Evolutionary conservation across 2,329 filamentous ascomycete genomes (phyloP).

Genomic region (Exophiala bonariae): DNA sequence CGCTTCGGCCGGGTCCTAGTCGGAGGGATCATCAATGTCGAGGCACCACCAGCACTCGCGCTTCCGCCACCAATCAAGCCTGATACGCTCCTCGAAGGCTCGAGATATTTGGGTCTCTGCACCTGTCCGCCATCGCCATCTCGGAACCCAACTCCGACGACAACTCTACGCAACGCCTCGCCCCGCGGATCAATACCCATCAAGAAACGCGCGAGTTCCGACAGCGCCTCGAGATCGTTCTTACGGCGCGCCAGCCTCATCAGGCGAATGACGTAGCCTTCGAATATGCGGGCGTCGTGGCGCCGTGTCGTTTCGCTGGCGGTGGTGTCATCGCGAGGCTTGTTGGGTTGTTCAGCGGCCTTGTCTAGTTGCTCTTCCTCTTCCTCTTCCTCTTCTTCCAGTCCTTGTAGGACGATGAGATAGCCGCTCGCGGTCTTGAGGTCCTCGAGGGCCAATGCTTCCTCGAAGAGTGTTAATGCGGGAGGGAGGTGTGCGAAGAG

Average conservation of each 20-base stretch:
- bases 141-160: conserved; percentile 38
- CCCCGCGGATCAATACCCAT: conserved; percentile 89
- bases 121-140: not conserved
- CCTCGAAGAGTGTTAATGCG: conserved; percentile 88
- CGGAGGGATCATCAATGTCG: not conserved
- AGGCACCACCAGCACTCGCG: not conserved
- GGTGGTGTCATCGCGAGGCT: too few relatives aligned
- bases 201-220: conserved; percentile 90
- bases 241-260: conserved; percentile 78
- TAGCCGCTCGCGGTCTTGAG: conserved; percentile 96
- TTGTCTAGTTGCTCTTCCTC: conserved; percentile 51
- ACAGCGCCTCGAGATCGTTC: conserved; percentile 92
- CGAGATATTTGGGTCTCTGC: conserved; percentile 4
- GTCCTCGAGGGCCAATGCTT: conserved; percentile 78
- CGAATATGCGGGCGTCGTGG: conserved; percentile 27
- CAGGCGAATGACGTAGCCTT: conserved; percentile 68
- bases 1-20: not conserved
- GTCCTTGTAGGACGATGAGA: conserved; percentile 87
- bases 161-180: conserved; percentile 62
- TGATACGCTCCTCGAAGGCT: not conserved
- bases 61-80: not conserved
- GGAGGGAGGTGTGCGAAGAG: conserved; percentile 89
- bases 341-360: too few relatives aligned
- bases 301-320: too few relatives aligned
- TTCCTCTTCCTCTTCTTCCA: conserved; percentile 53